Evolutionary conservation across 768 basidiomycete species (phyloP).

Genomic region (Scleroderma citrinum): DNA sequence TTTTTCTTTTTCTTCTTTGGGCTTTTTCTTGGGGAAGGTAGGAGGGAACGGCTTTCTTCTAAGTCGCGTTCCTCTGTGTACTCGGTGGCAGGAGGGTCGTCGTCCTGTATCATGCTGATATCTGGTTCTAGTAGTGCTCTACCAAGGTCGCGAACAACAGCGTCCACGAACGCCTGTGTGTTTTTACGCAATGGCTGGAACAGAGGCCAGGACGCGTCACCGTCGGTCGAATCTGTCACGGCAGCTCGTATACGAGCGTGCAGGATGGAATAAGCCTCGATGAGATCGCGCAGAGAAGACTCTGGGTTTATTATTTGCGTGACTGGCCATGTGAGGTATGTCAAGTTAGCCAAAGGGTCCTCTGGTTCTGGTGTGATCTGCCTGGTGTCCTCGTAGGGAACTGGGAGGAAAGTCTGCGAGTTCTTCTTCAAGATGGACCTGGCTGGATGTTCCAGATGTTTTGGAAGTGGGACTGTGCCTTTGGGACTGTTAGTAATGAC

Average conservation of each 20-base stretch:
- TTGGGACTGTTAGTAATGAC: slow-evolving; percentile 30
- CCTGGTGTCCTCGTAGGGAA: slow-evolving; percentile 41
- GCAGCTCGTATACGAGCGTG: slow-evolving; percentile 54
- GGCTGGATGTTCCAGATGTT: slow-evolving; percentile 39
- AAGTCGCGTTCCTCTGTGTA: slow-evolving; percentile 20
- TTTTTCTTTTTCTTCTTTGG: slow-evolving; percentile 48
- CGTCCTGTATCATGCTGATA: slow-evolving; percentile 13
- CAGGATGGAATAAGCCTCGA: slow-evolving; percentile 70
- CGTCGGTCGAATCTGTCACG: slow-evolving; percentile 40
- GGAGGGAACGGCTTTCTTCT: slow-evolving; percentile 25
- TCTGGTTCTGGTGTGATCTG: slow-evolving; percentile 74
- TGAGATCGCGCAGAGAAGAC: slow-evolving; percentile 50
- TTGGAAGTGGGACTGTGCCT: slow-evolving; percentile 16
- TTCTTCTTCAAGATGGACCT: slow-evolving; percentile 70
- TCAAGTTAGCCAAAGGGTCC: slow-evolving; percentile 55
- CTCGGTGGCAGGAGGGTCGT: slow-evolving; percentile 16
- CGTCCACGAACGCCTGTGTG: slow-evolving; percentile 43
- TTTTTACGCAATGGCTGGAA: slow-evolving; percentile 65
- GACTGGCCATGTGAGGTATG: slow-evolving; percentile 64
- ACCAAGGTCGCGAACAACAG: slow-evolving; percentile 63
- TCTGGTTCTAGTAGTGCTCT: slow-evolving; percentile 59
- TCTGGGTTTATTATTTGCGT: slow-evolving; percentile 47
- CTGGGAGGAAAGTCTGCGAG: slow-evolving; percentile 28
- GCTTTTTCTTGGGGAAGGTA: slow-evolving; percentile 68
- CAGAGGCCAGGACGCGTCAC: slow-evolving; percentile 61